Conservation (phyloP, 1,284 basidiomycete species). For the Phellinidium pouzarii region DNA sequence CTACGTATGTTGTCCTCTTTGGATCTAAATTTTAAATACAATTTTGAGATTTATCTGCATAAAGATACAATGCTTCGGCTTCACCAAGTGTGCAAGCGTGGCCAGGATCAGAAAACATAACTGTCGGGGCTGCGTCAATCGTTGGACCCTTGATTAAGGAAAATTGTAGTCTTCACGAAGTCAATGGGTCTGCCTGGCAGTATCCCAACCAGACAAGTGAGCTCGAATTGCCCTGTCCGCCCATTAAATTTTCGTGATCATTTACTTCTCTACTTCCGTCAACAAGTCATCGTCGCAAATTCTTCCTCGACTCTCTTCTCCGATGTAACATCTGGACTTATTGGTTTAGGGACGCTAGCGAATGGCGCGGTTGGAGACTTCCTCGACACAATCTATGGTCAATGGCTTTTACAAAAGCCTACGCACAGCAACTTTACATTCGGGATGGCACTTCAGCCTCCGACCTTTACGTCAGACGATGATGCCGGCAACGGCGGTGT, state of each 20-base stretch:
- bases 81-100: constrained; percentile 27
- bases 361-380: constrained; percentile 21
- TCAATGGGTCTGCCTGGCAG: constrained; percentile 27
- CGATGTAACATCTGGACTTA: constrained; percentile 27
- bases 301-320: constrained; percentile 24
- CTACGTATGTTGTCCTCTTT: constrained; percentile 28
- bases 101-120: constrained; percentile 22
- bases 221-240: too few relatives aligned
- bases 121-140: constrained; percentile 23
- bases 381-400: constrained; percentile 23
- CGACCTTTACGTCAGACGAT: constrained; percentile 20
- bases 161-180: constrained; percentile 27
- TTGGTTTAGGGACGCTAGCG: constrained; percentile 29
- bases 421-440: constrained; percentile 28
- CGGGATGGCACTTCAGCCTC: constrained; percentile 30
- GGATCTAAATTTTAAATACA: background rate
- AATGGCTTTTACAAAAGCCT: constrained; percentile 26
- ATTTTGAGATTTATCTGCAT: background rate
- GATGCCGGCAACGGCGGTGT: constrained; percentile 28
- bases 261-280: background rate
- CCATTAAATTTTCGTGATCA: too few relatives aligned
- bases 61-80: constrained; percentile 29
- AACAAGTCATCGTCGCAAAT: constrained; percentile 25
- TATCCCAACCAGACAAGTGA: constrained; percentile 35
- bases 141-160: constrained; percentile 32